Percentiles rank a stretch among this genome's conserved stretches.
phyloP scores from a whole-genome alignment of 2,329 filamentous ascomycete genomes.

The Beauveria caledonica region DNA sequence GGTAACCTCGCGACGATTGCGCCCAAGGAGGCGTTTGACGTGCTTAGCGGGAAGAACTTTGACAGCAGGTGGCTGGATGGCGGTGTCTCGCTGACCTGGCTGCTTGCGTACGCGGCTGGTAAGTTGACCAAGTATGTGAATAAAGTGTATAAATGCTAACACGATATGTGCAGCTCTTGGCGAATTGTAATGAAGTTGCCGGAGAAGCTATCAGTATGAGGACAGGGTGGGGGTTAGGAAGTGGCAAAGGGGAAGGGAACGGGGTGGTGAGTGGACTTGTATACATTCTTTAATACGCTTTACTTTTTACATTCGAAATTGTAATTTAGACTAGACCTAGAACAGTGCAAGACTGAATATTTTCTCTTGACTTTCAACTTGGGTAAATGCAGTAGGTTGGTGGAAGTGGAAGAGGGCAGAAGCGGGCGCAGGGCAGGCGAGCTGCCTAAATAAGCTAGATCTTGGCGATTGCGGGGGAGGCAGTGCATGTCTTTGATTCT shows the following conservation, averaged over 20 bases:
- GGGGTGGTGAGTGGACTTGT: not conserved
- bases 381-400: not conserved
- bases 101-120: slow-evolving; percentile 71
- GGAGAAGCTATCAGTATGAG: not conserved
- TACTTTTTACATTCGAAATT: not conserved
- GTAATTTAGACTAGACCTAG: slow-evolving; percentile 1
- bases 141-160: not conserved
- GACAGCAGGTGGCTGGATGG: slow-evolving; percentile 66
- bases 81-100: slow-evolving; percentile 79
- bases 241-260: too few species aligned
- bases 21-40: slow-evolving; percentile 59
- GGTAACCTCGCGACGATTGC: slow-evolving; percentile 75
- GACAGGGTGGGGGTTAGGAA: too few species aligned
- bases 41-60: slow-evolving; percentile 62
- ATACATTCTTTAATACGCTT: not conserved
- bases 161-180: not conserved
- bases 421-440: not conserved
- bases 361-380: not conserved
- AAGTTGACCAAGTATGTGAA: slow-evolving; percentile 27
- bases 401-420: too few species aligned
- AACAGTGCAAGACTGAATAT: not conserved
- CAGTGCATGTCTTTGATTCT: slow-evolving; percentile 6
- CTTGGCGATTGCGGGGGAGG: slow-evolving; percentile 10
- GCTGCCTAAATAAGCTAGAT: slow-evolving; percentile 1
- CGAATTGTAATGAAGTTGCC: not conserved